Percentiles rank a stretch among this genome's conserved stretches.
Evolutionary conservation across 1,284 basidiomycete species (phyloP).

Genomic region (Ceratobasidium sp.): DNA sequence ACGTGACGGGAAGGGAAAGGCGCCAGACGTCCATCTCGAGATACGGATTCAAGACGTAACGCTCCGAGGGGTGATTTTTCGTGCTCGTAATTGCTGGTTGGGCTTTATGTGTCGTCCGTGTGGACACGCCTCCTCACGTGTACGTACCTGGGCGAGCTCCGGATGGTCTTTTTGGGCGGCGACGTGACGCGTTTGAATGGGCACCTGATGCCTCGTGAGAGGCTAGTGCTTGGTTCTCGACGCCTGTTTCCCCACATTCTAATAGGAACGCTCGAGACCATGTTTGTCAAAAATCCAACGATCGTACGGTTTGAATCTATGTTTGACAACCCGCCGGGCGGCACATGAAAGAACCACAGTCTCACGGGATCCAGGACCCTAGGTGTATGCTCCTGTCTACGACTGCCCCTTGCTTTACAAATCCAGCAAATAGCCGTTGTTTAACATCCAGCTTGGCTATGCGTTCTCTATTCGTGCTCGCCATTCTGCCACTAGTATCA

Average conservation of each 20-base stretch:
- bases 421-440: neutral
- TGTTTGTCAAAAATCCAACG: neutral
- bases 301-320: neutral
- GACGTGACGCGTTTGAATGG: neutral
- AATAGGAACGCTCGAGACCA: neutral
- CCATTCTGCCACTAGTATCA: neutral
- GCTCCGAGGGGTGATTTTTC: neutral
- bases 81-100: no score
- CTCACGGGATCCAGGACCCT: neutral
- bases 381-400: neutral
- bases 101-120: neutral
- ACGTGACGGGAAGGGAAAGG: slow-evolving; percentile 1
- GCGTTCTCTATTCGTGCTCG: neutral
- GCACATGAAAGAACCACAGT: neutral
- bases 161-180: slow-evolving; percentile 7
- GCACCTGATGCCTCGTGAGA: neutral
- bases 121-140: slow-evolving; percentile 9
- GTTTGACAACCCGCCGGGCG: neutral
- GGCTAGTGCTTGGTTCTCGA: neutral
- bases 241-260: neutral
- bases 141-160: slow-evolving; percentile 19
- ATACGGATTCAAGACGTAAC: no score
- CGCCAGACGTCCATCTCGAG: slow-evolving; percentile 26
- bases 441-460: neutral
- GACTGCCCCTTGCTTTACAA: neutral